These are phyloP conservation scores for Arthroderma sp. DNA, from an alignment of 2,329 filamentous ascomycete species.

Conservation along the genomic window DNA sequence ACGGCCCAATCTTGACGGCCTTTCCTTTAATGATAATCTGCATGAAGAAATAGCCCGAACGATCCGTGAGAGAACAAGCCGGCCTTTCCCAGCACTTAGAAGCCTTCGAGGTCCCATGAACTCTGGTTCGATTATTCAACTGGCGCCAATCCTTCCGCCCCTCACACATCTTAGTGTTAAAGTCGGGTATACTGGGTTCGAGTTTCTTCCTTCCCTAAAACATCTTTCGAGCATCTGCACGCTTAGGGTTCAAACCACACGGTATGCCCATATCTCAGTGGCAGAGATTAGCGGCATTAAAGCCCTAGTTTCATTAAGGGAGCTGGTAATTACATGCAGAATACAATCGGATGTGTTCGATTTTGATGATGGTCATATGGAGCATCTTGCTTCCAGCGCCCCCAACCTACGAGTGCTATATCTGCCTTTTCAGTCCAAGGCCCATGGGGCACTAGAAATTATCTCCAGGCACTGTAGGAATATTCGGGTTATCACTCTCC, in stretches of 20 bases:
- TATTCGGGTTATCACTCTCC: neutral
- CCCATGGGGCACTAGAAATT: neutral
- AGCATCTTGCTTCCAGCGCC: neutral
- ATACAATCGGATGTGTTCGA: neutral
- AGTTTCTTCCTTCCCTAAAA: neutral
- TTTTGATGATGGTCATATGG: neutral
- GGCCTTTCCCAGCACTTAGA: neutral
- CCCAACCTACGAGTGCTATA: neutral
- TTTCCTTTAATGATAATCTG: neutral
- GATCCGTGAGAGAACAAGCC: neutral
- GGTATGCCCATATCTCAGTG: neutral
- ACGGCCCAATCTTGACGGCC: neutral
- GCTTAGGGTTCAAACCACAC: neutral
- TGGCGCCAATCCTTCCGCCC: neutral
- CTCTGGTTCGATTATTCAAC: neutral
- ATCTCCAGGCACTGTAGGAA: neutral
- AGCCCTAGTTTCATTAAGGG: neutral
- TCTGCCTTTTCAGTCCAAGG: neutral
- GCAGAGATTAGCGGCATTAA: neutral
- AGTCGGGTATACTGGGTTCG: neutral
- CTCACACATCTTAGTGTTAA: neutral
- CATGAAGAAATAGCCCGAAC: neutral
- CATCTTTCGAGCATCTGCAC: neutral
- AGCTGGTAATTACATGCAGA: neutral
- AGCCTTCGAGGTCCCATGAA: neutral